phyloP scores from a whole-genome alignment of 1,284 basidiomycete species.

The Melampsora larici-populina region DNA sequence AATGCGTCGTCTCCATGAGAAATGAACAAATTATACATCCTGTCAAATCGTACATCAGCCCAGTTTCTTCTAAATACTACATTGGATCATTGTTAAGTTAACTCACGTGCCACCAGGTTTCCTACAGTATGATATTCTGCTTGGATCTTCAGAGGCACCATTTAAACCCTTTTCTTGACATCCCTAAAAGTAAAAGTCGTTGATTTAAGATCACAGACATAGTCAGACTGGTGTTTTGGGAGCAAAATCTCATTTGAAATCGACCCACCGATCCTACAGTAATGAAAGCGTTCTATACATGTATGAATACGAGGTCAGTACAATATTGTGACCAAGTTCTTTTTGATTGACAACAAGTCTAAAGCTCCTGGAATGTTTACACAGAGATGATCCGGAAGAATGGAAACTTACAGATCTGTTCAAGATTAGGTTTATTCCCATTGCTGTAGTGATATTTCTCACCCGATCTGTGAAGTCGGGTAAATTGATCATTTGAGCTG shows the following conservation, averaged over 20 bases:
- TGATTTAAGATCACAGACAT: not conserved
- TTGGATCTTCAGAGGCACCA: constrained; percentile 19
- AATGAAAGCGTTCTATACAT: constrained; percentile 24
- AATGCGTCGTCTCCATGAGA: constrained; percentile 4
- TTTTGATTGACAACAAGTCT: not conserved
- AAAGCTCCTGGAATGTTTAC: not conserved
- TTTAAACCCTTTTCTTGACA: constrained; percentile 30
- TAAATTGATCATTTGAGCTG: not conserved
- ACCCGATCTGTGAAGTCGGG: constrained; percentile 14
- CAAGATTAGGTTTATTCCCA: constrained; percentile 29
- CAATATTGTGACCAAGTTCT: not conserved
- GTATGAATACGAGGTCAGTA: not conserved
- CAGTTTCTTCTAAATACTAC: not conserved
- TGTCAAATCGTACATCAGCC: not conserved
- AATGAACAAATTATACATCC: constrained; percentile 21
- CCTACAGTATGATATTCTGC: constrained; percentile 26
- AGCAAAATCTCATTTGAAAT: not conserved
- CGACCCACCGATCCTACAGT: constrained; percentile 17
- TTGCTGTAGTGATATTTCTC: constrained; percentile 9
- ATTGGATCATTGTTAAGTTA: not conserved
- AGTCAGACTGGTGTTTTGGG: not conserved
- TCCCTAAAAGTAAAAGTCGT: not conserved
- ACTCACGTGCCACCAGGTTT: constrained; percentile 38
- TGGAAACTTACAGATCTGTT: constrained; percentile 10
- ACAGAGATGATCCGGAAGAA: not conserved